These are phyloP conservation scores for Rosa lucieae DNA, from an alignment of 306 rosid species.

Conservation along the genomic window DNA sequence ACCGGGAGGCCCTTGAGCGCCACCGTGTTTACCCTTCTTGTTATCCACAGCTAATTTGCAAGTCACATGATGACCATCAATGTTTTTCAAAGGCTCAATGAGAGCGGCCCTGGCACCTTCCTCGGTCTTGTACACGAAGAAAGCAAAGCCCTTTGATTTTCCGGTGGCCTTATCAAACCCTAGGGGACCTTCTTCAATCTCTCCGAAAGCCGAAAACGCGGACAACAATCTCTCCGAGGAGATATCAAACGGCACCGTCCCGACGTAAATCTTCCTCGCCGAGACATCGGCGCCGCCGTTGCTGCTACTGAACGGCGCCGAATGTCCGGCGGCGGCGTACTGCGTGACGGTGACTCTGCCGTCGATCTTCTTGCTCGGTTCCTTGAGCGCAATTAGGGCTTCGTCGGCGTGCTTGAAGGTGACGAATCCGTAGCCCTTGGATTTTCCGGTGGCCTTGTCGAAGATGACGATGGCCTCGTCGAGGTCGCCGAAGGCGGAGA, in stretches of 20 bases:
- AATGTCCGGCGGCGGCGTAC: too few species aligned
- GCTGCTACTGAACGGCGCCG: constrained; percentile 12
- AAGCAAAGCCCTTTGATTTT: constrained; percentile 65
- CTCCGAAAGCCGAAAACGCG: constrained; percentile 51
- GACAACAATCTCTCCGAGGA: constrained; percentile 53
- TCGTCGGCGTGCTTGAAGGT: too few species aligned
- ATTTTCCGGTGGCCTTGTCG: too few species aligned
- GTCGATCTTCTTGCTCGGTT: constrained; percentile 73
- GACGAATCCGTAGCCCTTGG: too few species aligned
- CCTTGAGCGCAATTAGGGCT: constrained; percentile 53
- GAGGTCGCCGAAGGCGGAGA: too few species aligned
- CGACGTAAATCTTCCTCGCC: constrained; percentile 60
- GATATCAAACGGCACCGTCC: constrained; percentile 63
- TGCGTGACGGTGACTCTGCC: too few species aligned
- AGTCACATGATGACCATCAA: constrained; percentile 58
- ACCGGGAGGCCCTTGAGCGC: constrained; percentile 37
- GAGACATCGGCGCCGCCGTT: constrained; percentile 30
- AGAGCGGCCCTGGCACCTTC: constrained; percentile 67
- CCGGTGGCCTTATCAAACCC: constrained; percentile 68
- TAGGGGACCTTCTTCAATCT: constrained; percentile 70
- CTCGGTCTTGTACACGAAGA: constrained; percentile 60
- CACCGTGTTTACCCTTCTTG: constrained; percentile 31
- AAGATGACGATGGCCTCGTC: too few species aligned
- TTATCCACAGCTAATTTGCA: constrained; percentile 62
- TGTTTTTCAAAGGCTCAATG: constrained; percentile 54